Conservation (phyloP, 495 filamentous ascomycete genomes). For the Bathelium albidoporum region DNA sequence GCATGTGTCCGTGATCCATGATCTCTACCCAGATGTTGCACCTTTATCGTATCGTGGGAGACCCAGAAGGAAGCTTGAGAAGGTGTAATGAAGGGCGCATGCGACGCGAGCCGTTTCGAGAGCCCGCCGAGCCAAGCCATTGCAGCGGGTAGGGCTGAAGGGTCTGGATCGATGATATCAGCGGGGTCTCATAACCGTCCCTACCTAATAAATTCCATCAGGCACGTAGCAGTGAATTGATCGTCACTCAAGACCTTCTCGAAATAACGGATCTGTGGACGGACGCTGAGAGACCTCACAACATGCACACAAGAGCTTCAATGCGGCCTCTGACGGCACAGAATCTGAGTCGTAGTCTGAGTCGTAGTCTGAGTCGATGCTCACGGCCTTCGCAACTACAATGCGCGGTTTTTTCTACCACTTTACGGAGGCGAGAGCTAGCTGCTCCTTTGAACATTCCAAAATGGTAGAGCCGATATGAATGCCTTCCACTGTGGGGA, state of each 20-base stretch:
- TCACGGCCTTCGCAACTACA: not conserved
- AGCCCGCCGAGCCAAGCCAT: not conserved
- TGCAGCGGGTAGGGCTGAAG: not conserved
- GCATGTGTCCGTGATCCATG: constrained; percentile 15
- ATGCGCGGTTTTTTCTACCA: not conserved
- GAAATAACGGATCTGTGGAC: not conserved
- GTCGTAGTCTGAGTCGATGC: not conserved
- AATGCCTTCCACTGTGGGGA: not conserved
- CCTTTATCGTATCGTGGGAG: not conserved
- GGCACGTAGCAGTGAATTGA: no score
- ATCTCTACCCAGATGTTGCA: not conserved
- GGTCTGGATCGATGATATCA: constrained; percentile 1
- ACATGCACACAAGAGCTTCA: not conserved
- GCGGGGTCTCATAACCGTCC: not conserved
- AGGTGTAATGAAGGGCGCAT: not conserved
- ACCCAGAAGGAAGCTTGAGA: not conserved
- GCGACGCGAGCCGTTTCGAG: not conserved
- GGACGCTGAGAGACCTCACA: not conserved
- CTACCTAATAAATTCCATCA: not conserved
- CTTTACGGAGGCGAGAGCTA: constrained; percentile 19
- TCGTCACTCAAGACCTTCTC: not conserved
- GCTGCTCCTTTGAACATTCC: constrained; percentile 61
- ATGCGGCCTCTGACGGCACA: not conserved
- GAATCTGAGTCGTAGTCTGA: not conserved
- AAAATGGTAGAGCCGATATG: constrained; percentile 54